phyloP scores from a whole-genome alignment of 108 stramenopile genomes.

The Fistulifera pelliculosa region DNA sequence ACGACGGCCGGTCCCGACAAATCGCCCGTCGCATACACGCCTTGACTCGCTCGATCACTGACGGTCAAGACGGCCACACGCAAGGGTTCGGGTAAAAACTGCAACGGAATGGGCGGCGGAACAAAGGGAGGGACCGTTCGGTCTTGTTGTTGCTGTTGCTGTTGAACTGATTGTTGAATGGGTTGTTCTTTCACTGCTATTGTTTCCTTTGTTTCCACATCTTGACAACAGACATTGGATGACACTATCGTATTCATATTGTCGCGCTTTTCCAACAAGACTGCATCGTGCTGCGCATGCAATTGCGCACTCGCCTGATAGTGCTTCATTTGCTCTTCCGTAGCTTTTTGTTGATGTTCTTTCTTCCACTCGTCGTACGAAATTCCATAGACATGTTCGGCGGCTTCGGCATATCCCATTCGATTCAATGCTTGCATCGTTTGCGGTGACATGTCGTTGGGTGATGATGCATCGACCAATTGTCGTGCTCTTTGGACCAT shows the following conservation, averaged over 20 bases:
- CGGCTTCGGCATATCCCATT: slow-evolving; percentile 82
- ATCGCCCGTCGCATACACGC: slow-evolving; percentile 70
- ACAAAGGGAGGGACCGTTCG: slow-evolving; percentile 6
- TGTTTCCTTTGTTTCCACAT: slow-evolving; percentile 33
- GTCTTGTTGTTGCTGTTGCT: not conserved
- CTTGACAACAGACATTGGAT: slow-evolving; percentile 86
- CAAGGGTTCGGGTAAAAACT: slow-evolving; percentile 21
- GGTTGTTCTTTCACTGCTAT: not conserved
- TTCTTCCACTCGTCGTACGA: slow-evolving; percentile 78
- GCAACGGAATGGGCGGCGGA: slow-evolving; percentile 18
- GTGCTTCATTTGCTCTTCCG: slow-evolving; percentile 66
- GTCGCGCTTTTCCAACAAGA: slow-evolving; percentile 37
- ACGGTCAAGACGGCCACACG: slow-evolving; percentile 71
- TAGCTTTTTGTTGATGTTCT: slow-evolving; percentile 64
- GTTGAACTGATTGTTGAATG: slow-evolving; percentile 6
- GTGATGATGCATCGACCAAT: slow-evolving; percentile 29
- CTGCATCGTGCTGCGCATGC: slow-evolving; percentile 72
- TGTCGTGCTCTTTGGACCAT: slow-evolving; percentile 69
- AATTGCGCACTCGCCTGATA: slow-evolving; percentile 65
- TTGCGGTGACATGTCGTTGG: slow-evolving; percentile 9
- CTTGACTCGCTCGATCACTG: slow-evolving; percentile 70
- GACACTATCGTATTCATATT: slow-evolving; percentile 2
- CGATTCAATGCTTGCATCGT: slow-evolving; percentile 41
- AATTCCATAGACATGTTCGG: slow-evolving; percentile 77
- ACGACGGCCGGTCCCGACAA: slow-evolving; percentile 76